A percentile compares a stretch with the other conserved stretches of the same genome.
These are phyloP conservation scores for Platismatia glauca DNA, from an alignment of 495 filamentous ascomycete genomes.

Conservation along the genomic window DNA sequence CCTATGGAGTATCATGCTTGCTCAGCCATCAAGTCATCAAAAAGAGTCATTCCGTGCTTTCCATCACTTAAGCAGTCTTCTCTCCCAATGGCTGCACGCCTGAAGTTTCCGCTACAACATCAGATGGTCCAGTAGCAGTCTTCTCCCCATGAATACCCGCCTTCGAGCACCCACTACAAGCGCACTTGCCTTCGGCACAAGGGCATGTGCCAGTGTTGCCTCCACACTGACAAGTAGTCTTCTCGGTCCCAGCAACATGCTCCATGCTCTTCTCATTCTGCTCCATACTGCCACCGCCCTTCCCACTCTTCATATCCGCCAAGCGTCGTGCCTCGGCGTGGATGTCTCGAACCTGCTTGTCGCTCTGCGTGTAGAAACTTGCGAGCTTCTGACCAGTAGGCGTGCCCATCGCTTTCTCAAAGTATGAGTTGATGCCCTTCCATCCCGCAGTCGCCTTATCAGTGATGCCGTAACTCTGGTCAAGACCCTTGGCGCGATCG, in stretches of 20 bases:
- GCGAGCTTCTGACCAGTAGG: conserved; percentile 80
- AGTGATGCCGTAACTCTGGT: conserved; percentile 65
- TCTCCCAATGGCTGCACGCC: conserved; percentile 23
- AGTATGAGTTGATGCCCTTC: conserved; percentile 67
- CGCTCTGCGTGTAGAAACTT: conserved; percentile 70
- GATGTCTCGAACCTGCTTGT: conserved; percentile 85
- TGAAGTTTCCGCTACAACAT: conserved; percentile 19
- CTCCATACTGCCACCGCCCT: conserved; percentile 38
- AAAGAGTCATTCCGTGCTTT: too few species aligned
- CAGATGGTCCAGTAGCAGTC: conserved; percentile 25
- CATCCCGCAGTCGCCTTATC: conserved; percentile 55
- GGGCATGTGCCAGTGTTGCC: conserved; percentile 24
- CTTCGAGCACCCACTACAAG: conserved; percentile 25
- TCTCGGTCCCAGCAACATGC: conserved; percentile 22
- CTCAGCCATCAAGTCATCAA: not conserved
- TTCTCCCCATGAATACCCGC: conserved; percentile 20
- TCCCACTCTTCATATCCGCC: conserved; percentile 74
- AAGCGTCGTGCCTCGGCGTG: conserved; percentile 81
- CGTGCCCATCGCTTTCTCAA: conserved; percentile 80
- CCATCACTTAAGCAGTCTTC: conserved; percentile 16
- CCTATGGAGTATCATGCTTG: conserved; percentile 7
- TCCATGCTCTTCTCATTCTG: conserved; percentile 23
- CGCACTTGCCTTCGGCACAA: conserved; percentile 25
- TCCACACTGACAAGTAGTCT: conserved; percentile 26
- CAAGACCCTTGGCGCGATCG: conserved; percentile 65